Evolutionary conservation across 768 basidiomycete genomes (phyloP), one percentile per base, ranked within the genome.

Genomic region (Tricholomella constricta): DNA sequence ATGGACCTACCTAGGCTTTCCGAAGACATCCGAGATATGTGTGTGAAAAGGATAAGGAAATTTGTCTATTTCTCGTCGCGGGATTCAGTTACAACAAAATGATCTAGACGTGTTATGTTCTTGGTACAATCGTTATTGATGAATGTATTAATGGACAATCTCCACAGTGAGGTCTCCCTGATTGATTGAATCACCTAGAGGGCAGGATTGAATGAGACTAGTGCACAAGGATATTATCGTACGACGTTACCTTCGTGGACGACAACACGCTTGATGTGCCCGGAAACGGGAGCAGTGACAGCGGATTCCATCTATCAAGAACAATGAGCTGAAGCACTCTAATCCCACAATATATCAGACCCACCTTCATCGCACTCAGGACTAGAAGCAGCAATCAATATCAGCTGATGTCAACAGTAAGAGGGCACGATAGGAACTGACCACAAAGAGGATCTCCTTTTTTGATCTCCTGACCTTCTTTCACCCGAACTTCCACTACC

Each of bases 401-500:
- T 64, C 56, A 68, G 60, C 50, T 66, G 46, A 60, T 38, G 19
- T 40, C 44, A 51, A 48, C 41, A 42, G 47, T 19, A 32, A 40
- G 49, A 48, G 45, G 32, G 51, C 10, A 59, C 42, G 55, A 57
- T 49, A 59, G 54, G 50, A 37, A 83, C 87, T 73, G 70, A 90
- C 89, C 86, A 71, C 90, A 90, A 58, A 98, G 76, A 52, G 96
- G 94, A 75, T 99, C 97, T 45, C 97, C 97, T 74, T 94, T 96
- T 85, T 89, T 95, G 71, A 99, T 94, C 66, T 96, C 93, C 53
- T 95, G 89, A 20, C 94, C 94, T 71, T 98, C 97, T 75, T 97
- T 96, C 55, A 98, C 95, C 64, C 96, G 81, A 43, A 99, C 94
- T 70, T 99, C 97, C 15, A 99, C 91, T 49, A 98, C 94, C 45